Conservation (phyloP, 169 alveolate species). For the Plasmodium vivax region DNA sequence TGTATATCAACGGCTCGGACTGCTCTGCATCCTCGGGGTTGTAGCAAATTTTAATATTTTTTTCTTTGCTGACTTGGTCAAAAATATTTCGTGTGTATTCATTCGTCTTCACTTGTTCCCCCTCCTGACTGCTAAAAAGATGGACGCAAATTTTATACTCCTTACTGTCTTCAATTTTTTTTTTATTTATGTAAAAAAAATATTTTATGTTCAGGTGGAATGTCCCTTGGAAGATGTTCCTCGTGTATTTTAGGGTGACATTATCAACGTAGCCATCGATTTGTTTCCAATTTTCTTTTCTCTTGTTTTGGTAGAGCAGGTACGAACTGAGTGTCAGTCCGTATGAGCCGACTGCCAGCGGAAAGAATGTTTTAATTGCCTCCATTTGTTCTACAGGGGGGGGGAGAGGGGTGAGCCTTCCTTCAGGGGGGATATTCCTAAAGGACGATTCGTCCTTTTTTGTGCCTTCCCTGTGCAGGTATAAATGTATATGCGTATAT, state of each 20-base stretch:
- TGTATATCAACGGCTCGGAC: slow-evolving; percentile 69
- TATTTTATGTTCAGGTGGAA: slow-evolving; percentile 30
- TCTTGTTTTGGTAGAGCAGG: slow-evolving; percentile 25
- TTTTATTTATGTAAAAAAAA: slow-evolving; percentile 36
- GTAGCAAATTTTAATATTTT: slow-evolving; percentile 34
- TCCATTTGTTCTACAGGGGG: slow-evolving; percentile 24
- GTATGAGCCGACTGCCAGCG: slow-evolving; percentile 51
- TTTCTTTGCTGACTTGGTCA: slow-evolving; percentile 52
- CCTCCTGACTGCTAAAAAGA: not conserved
- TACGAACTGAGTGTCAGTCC: slow-evolving; percentile 60
- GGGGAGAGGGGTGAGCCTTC: not conserved
- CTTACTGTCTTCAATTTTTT: slow-evolving; percentile 32
- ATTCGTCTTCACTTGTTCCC: slow-evolving; percentile 22
- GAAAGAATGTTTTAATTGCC: slow-evolving; percentile 14
- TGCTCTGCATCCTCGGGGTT: slow-evolving; percentile 29
- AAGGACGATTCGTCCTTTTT: not conserved
- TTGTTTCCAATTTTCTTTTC: slow-evolving; percentile 42
- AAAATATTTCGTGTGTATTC: slow-evolving; percentile 58
- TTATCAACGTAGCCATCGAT: slow-evolving; percentile 45
- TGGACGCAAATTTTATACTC: slow-evolving; percentile 37
- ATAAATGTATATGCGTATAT: too few species aligned
- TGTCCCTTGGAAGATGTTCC: slow-evolving; percentile 13
- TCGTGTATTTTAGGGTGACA: slow-evolving; percentile 32
- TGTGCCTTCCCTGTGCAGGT: not conserved
- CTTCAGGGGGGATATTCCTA: not conserved